A percentile compares a stretch with the other conserved stretches of the same genome.
These are phyloP conservation scores for Asterophora lycoperdoides DNA, from an alignment of 768 basidiomycete species.

Conservation along the genomic window DNA sequence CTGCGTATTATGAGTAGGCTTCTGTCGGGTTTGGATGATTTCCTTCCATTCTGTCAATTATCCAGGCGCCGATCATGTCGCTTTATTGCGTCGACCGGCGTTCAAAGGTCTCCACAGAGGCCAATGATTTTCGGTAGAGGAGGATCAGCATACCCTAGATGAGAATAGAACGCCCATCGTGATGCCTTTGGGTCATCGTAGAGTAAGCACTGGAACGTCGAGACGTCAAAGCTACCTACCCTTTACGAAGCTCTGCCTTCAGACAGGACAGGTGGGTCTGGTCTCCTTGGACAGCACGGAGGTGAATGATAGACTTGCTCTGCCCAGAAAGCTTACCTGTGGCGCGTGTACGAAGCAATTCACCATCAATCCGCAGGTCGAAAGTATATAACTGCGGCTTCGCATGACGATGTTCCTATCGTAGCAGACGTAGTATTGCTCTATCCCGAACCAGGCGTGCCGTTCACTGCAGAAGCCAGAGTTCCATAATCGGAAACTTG, in stretches of 20 bases:
- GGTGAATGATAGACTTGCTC: not conserved
- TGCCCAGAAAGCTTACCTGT: constrained; percentile 8
- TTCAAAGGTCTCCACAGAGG: constrained; percentile 12
- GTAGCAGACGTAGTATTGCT: constrained; percentile 7
- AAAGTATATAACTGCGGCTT: not conserved
- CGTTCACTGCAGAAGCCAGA: constrained; percentile 1
- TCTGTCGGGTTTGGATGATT: constrained; percentile 13
- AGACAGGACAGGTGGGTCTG: not conserved
- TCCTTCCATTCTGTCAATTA: constrained; percentile 15
- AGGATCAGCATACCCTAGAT: constrained; percentile 3
- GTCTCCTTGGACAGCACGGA: constrained; percentile 17
- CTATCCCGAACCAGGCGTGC: not conserved
- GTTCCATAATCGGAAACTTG: too few species aligned
- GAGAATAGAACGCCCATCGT: not conserved
- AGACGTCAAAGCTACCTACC: constrained; percentile 3
- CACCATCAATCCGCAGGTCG: constrained; percentile 4
- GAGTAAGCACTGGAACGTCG: not conserved
- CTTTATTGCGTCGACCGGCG: constrained; percentile 8
- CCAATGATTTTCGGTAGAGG: constrained; percentile 5
- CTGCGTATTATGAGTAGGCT: constrained; percentile 3
- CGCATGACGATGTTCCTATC: not conserved
- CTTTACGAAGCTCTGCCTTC: constrained; percentile 2
- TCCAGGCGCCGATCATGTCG: constrained; percentile 20
- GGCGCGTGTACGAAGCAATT: constrained; percentile 11
- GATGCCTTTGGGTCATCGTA: not conserved